Evolutionary conservation across 495 filamentous ascomycete species (phyloP).

Genomic region (Penicillium desertorum): DNA sequence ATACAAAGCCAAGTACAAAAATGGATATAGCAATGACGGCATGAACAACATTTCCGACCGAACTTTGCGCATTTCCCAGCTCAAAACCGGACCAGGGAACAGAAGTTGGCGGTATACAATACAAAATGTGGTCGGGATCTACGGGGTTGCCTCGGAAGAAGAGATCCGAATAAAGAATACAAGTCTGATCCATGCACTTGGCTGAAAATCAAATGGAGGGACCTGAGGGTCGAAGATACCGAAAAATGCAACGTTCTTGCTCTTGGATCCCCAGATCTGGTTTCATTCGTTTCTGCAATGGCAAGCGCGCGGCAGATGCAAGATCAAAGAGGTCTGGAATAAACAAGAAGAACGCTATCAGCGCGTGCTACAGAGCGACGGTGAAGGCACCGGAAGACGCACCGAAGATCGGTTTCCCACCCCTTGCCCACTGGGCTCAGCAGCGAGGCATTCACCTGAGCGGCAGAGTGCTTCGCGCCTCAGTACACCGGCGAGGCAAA

Average conservation of each 20-base stretch:
- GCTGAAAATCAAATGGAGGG: slow-evolving; percentile 7
- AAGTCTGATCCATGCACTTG: slow-evolving; percentile 6
- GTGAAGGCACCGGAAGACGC: not conserved
- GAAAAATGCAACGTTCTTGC: not conserved
- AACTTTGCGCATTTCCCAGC: not conserved
- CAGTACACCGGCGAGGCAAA: not conserved
- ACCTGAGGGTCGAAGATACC: not conserved
- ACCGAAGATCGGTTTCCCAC: not conserved
- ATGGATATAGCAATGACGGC: slow-evolving; percentile 1
- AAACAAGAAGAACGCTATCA: slow-evolving; percentile 4
- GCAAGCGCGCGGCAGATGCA: not conserved
- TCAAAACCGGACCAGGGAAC: not conserved
- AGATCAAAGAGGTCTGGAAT: slow-evolving; percentile 1
- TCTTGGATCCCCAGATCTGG: slow-evolving; percentile 2
- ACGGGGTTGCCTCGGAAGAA: not conserved
- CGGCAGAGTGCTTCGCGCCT: not conserved
- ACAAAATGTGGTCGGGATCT: slow-evolving; percentile 4
- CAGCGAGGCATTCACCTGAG: not conserved
- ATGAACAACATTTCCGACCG: not conserved
- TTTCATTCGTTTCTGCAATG: slow-evolving; percentile 6
- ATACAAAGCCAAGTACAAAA: slow-evolving; percentile 1
- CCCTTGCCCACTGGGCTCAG: not conserved
- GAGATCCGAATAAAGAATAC: slow-evolving; percentile 3
- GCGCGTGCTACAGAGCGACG: not conserved
- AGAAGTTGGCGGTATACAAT: slow-evolving; percentile 1